Percentiles rank a stretch among this genome's conserved stretches.
Evolutionary conservation across 495 filamentous ascomycete species (phyloP).

Genomic region (Aspergillus egyptiacus): DNA sequence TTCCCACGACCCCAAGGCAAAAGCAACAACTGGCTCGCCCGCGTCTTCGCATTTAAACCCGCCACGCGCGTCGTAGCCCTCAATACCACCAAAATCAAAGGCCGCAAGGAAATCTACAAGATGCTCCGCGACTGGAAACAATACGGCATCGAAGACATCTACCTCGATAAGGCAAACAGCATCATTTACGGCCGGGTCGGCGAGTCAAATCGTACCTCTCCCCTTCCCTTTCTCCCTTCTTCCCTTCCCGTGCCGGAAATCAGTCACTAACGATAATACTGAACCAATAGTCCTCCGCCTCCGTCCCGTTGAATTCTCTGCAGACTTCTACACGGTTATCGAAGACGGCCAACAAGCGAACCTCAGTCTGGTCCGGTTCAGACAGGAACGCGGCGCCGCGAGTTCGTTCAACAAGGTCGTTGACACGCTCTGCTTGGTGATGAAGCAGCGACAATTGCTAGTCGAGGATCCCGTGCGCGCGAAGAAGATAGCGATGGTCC

Average conservation of each 20-base stretch:
- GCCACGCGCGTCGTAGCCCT: constrained; percentile 68
- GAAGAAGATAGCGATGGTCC: constrained; percentile 53
- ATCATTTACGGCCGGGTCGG: constrained; percentile 71
- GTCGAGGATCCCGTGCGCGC: constrained; percentile 57
- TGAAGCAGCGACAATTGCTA: constrained; percentile 54
- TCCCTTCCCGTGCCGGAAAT: no score
- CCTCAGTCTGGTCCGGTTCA: constrained; percentile 75
- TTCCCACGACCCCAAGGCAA: constrained; percentile 1
- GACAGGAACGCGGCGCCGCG: constrained; percentile 80
- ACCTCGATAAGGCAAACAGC: constrained; percentile 65
- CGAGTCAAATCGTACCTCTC: constrained; percentile 58
- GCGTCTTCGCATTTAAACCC: constrained; percentile 85
- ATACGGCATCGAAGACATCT: constrained; percentile 71
- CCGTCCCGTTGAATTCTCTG: constrained; percentile 71
- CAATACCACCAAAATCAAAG: constrained; percentile 56
- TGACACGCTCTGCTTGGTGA: constrained; percentile 59
- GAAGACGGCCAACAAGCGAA: constrained; percentile 65
- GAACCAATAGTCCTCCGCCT: constrained; percentile 57
- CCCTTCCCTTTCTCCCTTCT: neutral
- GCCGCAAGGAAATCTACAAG: constrained; percentile 65
- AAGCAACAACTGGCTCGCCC: constrained; percentile 73
- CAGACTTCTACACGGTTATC: constrained; percentile 77
- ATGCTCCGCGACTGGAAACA: constrained; percentile 72
- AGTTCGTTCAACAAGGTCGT: constrained; percentile 78
- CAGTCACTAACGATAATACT: neutral